Conservation (phyloP, 2,329 filamentous ascomycete genomes). For the Aspergillus cejpii region DNA sequence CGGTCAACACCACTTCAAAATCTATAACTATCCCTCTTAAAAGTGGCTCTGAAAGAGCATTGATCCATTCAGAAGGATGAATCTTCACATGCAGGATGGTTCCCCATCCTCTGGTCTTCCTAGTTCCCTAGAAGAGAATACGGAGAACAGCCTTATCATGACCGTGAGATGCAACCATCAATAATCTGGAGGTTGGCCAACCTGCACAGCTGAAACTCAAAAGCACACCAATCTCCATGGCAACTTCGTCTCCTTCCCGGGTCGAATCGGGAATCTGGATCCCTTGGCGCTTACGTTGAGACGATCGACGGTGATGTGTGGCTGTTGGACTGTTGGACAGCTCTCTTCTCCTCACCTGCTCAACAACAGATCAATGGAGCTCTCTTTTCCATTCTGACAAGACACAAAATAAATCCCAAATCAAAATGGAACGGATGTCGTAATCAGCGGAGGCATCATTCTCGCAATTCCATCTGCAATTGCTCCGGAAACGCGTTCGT, state of each 20-base stretch:
- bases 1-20: neutral
- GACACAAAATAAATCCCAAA: too few species aligned
- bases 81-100: neutral
- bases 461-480: constrained; percentile 1
- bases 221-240: constrained; percentile 16
- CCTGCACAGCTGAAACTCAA: constrained; percentile 4
- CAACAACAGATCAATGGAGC: neutral
- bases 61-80: neutral
- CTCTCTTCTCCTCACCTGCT: constrained; percentile 2
- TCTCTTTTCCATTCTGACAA: too few species aligned
- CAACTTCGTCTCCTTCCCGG: constrained; percentile 13
- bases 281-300: constrained; percentile 13
- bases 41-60: neutral
- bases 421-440: neutral
- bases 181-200: constrained; percentile 11
- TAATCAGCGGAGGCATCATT: neutral
- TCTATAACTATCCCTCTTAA: neutral
- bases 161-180: constrained; percentile 5
- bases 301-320: constrained; percentile 12
- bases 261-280: constrained; percentile 15
- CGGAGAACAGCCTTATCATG: too few species aligned
- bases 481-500: constrained; percentile 7
- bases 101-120: too few species aligned
- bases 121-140: too few species aligned
- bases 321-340: constrained; percentile 1